Base-by-base conservation (phyloP, 2,329 filamentous ascomycete species). In the Aciculosporium take region DNA sequence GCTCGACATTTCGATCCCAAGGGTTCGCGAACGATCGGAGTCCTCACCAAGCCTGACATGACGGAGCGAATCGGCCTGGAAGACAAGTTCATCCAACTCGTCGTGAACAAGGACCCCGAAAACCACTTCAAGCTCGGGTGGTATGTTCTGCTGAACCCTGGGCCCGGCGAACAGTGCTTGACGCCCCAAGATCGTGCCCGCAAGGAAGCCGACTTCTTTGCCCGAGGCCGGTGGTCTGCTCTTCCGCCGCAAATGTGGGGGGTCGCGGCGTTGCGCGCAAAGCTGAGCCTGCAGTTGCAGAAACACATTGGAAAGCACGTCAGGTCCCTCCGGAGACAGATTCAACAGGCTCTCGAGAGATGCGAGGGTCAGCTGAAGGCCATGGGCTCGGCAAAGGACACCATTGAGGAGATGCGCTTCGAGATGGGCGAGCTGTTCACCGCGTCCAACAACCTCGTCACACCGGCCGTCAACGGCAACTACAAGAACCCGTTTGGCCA, bases 401-500 rank as follows among this genome's bases (percentile, higher is more conserved):
- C 68, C 0, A 61, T 69, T 1, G 65, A 68, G 45, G 69, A 72
- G 57, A 71, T 72, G 68, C 61, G 67, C 12, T 62, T 69, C 44
- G 66, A 72, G 51, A 68, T 72, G 50, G 67, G 68, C 34, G 68
- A 72, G 48, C 59, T 72, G 5, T 72, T 71, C 45, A 69, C 68
- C 0, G 59, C 63, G 0, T 71, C 66, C 25, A 70, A 69, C 55
- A 69, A 71, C 40, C 61, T 72, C n/a, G 67, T 71, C 29, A 70
- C 67, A 1, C 68, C 68, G 3, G 68, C 69, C 30, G 66, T 71
- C 21, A 68, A 71, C 40, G 69, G 68, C 38, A 70, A 69, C 56
- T 72, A 72, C 62, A 72, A 72, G 59, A 71, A 71, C 45, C 68
- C 68, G 0, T 67, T 69, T 13, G 65, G 66, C 43, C 67, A 69